Base-by-base conservation (phyloP, 768 basidiomycete genomes). In the Astraeus odoratus region DNA sequence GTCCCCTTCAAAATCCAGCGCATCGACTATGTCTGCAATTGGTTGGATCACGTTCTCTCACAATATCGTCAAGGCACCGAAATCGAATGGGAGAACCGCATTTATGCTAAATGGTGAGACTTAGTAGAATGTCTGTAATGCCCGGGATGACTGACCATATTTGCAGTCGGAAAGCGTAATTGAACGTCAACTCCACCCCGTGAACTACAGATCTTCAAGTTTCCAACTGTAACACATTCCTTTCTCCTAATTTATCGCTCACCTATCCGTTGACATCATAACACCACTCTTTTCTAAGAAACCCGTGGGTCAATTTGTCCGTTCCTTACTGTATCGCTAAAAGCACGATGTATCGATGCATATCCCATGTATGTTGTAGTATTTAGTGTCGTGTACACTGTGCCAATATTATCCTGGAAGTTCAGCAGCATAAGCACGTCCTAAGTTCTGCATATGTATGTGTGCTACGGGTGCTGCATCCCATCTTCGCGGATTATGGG, bases 1-100 rank as follows among this genome's bases (percentile, higher is more conserved):
- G 56, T 69, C 5, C 68, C 67, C 4, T 76, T 74, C 47, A 61
- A 64, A 5, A 64, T 72, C 43, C 51, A 57, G 4, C 57, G 57
- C 20, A 56, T 64, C 23, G 55, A 65, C 15, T 59, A 59, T 15
- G 61, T 75, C 42, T 63, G 63, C 23, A 49, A 58, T 8, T 76
- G 75, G 74, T 53, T 76, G 13, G 58, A 66, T 41, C 51, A 64
- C n/a, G 48, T 54, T 13, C 30, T 64, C 31, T 56, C 62, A 2
- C 31, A 43, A 40, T 64, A 64, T 40, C 54, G 52, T 22, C 37
- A 39, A 18, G 64, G 61, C 24, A 55, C 53, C 7, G 62, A 63
- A 40, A n/a, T 10, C 1, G 59, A 62, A 40, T 56, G 57, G 55
- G 65, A 59, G 42, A 31, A 29, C 8, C 50, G 62, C 23, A 48